Evolutionary conservation across 2,329 filamentous ascomycete species (phyloP).

Genomic region (Aspergillus sp.): DNA sequence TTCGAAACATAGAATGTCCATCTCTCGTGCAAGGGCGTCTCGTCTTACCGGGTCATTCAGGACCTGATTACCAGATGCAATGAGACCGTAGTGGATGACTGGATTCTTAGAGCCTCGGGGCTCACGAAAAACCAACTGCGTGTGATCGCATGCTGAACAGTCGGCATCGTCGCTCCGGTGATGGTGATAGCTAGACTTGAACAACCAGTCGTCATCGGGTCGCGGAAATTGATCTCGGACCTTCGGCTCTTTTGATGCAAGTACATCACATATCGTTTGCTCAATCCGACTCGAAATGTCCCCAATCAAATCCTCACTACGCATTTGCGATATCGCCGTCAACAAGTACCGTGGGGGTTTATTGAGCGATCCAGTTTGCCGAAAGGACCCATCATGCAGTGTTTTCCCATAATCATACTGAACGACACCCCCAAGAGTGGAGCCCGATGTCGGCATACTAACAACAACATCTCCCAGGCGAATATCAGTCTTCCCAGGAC

Average conservation of each 20-base stretch:
- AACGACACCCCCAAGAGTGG: slow-evolving; percentile 7
- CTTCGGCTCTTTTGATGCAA: neutral
- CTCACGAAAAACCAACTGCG: neutral
- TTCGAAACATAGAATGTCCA: slow-evolving; percentile 15
- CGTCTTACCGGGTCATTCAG: slow-evolving; percentile 11
- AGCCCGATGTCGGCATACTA: neutral
- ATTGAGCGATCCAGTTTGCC: neutral
- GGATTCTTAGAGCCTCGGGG: neutral
- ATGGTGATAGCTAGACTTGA: slow-evolving; percentile 5
- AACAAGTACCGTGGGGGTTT: neutral
- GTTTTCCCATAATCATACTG: slow-evolving; percentile 12
- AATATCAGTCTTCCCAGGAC: neutral
- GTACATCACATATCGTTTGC: neutral
- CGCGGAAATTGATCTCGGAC: neutral
- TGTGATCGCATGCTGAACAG: slow-evolving; percentile 8
- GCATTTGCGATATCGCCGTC: slow-evolving; percentile 4
- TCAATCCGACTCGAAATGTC: neutral
- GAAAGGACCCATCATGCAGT: neutral
- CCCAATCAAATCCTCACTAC: neutral
- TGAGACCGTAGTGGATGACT: slow-evolving; percentile 3
- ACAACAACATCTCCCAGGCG: slow-evolving; percentile 5
- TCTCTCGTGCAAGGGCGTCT: slow-evolving; percentile 8
- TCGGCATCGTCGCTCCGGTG: neutral
- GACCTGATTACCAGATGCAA: slow-evolving; percentile 16
- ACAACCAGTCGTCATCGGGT: slow-evolving; percentile 5